Conservation (phyloP, 257 asterid species). For the Salvia splendens region DNA sequence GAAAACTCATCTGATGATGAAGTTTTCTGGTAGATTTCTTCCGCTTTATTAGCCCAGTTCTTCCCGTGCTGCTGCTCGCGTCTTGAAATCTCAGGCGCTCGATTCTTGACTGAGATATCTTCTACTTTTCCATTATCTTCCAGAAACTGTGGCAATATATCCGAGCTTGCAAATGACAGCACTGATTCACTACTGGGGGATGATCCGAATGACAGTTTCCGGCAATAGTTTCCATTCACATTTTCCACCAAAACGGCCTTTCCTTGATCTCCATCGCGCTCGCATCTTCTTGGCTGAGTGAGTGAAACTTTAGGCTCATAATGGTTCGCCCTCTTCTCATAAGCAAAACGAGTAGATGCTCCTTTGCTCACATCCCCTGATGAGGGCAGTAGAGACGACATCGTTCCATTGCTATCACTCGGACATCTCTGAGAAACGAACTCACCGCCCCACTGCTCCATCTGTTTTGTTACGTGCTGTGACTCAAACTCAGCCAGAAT, state of each 20-base stretch:
- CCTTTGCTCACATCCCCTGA: constrained; percentile 22
- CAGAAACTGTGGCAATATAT: constrained; percentile 9
- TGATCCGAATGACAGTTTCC: constrained; percentile 41
- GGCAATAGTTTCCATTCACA: constrained; percentile 25
- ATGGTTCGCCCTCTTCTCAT: constrained; percentile 37
- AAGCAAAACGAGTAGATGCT: constrained; percentile 33
- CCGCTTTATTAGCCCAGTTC: constrained; percentile 88
- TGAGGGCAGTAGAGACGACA: constrained; percentile 23
- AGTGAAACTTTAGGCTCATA: constrained; percentile 34
- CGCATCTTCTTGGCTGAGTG: constrained; percentile 54
- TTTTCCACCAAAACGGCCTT: constrained; percentile 24
- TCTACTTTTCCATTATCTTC: constrained; percentile 8
- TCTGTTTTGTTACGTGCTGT: constrained; percentile 22
- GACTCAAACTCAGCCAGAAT: constrained; percentile 47
- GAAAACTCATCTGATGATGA: constrained; percentile 11
- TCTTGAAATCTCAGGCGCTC: not conserved
- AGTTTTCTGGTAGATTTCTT: constrained; percentile 31
- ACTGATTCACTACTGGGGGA: constrained; percentile 19
- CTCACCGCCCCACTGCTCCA: not conserved
- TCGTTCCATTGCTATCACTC: constrained; percentile 1
- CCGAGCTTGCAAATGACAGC: constrained; percentile 18
- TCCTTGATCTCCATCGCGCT: constrained; percentile 30
- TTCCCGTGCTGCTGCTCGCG: constrained; percentile 33
- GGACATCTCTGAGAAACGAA: constrained; percentile 10
- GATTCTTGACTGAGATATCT: constrained; percentile 12